Evolutionary conservation across 2,329 filamentous ascomycete genomes (phyloP).

Genomic region (Botryotinia globosa): DNA sequence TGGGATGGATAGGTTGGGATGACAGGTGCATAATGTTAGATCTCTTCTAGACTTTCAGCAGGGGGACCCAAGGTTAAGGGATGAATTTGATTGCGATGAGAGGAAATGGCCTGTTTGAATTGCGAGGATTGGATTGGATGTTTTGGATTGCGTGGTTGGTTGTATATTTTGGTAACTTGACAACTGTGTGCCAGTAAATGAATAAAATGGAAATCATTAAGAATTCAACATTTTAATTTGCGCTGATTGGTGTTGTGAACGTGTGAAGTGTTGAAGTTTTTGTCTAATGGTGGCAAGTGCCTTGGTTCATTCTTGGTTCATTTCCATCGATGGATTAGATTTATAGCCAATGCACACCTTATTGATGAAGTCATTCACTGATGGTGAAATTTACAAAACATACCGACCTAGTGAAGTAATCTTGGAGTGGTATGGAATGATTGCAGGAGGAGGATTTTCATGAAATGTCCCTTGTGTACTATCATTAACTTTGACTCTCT

Average conservation of each 20-base stretch:
- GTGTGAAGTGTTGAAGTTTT: neutral
- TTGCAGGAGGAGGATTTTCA: neutral
- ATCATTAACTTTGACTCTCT: neutral
- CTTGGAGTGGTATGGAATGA: neutral
- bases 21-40: constrained; percentile 13
- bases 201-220: neutral
- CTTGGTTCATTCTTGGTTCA: neutral
- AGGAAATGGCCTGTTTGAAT: neutral
- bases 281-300: neutral
- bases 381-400: neutral
- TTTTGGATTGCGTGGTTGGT: constrained; percentile 7
- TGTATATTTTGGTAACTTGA: constrained; percentile 11
- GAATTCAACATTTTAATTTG: neutral
- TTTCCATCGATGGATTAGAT: neutral
- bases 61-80: neutral
- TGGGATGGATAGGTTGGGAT: neutral
- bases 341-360: neutral
- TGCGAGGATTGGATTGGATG: constrained; percentile 4
- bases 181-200: neutral
- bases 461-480: neutral
- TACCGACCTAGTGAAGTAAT: neutral
- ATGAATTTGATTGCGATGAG: neutral
- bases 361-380: neutral
- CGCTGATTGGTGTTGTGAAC: neutral
- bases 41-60: constrained; percentile 1